phyloP scores from a whole-genome alignment of 1,284 basidiomycete species.

The Mycena citricolor region DNA sequence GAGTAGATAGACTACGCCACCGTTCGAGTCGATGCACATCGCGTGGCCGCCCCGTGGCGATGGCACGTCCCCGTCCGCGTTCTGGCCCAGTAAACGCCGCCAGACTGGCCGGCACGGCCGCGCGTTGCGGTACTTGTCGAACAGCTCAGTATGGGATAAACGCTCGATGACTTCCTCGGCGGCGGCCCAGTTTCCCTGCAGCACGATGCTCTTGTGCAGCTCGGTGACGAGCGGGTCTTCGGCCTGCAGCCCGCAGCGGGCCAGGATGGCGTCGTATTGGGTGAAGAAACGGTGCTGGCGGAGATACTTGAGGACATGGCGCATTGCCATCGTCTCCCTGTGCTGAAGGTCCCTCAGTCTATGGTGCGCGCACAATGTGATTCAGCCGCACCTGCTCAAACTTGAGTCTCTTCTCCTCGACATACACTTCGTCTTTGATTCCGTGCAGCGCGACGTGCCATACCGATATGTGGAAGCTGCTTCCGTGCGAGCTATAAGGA shows the following conservation, averaged over 20 bases:
- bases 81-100: slow-evolving; percentile 53
- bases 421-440: slow-evolving; percentile 50
- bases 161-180: slow-evolving; percentile 55
- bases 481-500: slow-evolving; percentile 56
- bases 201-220: slow-evolving; percentile 65
- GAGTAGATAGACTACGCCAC: slow-evolving; percentile 70
- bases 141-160: slow-evolving; percentile 55
- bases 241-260: slow-evolving; percentile 53
- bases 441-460: slow-evolving; percentile 70
- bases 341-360: slow-evolving; percentile 44
- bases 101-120: slow-evolving; percentile 59
- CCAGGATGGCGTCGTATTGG: slow-evolving; percentile 62
- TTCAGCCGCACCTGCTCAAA: slow-evolving; percentile 60
- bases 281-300: slow-evolving; percentile 72
- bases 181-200: slow-evolving; percentile 62
- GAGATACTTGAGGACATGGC: slow-evolving; percentile 77
- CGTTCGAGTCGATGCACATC: slow-evolving; percentile 74
- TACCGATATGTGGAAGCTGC: slow-evolving; percentile 74
- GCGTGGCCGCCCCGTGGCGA: slow-evolving; percentile 74
- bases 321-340: slow-evolving; percentile 62
- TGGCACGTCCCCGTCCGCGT: slow-evolving; percentile 64
- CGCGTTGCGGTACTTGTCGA: slow-evolving; percentile 55
- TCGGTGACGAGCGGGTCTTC: slow-evolving; percentile 74
- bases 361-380: not conserved
- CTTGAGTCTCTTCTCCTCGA: slow-evolving; percentile 48